Evolutionary conservation across 2,329 filamentous ascomycete genomes (phyloP), one percentile per base, ranked within the genome.

Genomic region (Coniochaeta pulveracea): DNA sequence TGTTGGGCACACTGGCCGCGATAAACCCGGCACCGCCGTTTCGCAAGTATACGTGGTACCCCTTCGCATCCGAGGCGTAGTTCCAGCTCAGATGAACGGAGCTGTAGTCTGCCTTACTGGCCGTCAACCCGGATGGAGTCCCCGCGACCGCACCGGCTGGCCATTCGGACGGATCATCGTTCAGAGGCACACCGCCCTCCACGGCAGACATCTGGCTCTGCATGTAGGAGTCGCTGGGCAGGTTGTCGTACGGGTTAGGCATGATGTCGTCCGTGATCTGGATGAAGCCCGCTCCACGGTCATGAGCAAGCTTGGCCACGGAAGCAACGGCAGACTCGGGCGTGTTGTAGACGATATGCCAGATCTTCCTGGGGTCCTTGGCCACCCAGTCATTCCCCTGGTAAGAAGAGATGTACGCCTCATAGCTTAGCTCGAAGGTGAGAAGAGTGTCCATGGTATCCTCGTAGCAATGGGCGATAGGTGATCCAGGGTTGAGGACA

Each of bases 271-370:
- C 15, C 3, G 27, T 30, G 10, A 30, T 30, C 27, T 30, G 17
- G 17, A 30, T 12, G 17, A 30, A 4, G 11, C 27, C 27, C 3
- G 27, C 27, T 10, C 27, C 27, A 10, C 17, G 17, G 11, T 30
- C 3, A 4, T 10, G 6, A 12, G 17, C 27, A 17, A 30, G 12
- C 3, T 12, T 12, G 4, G 27, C 27, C 10, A 21, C 27, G 5
- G 6, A 4, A 7, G 7, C 12, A 17, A 30, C 15, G 3, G 4
- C 27, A 6, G 6, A 22, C 6, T 4, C 16, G 3, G 48, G 45
- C 5, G 51, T 47, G 9, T 40, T 40, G 36, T 52, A 48, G 17
- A 55, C 39, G 14, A 54, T 50, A 29, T 55, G 49, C 51, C 48
- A 55, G 15, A 53, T 37, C 35, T 54, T 54, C 10, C 46, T 45